Evolutionary conservation across 2,329 filamentous ascomycete genomes (phyloP).

Genomic region (Neopestalotiopsis sp.): DNA sequence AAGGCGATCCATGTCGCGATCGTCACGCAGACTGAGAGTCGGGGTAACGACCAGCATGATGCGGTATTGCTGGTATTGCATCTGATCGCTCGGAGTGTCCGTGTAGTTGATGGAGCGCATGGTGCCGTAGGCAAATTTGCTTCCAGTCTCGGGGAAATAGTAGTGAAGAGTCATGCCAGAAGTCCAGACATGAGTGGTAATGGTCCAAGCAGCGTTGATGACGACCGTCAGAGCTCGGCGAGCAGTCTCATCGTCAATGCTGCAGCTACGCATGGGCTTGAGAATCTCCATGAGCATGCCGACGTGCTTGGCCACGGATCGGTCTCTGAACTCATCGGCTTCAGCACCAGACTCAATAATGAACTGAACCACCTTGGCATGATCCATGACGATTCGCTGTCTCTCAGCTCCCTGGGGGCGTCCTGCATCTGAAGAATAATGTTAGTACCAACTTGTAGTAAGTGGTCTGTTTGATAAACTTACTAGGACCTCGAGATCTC

Average conservation of each 20-base stretch:
- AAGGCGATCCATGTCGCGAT: constrained; percentile 28
- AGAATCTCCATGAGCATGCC: constrained; percentile 30
- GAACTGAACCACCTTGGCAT: constrained; percentile 32
- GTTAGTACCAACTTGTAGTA: neutral
- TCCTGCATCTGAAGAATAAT: neutral
- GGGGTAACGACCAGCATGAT: constrained; percentile 36
- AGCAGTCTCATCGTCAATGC: constrained; percentile 24
- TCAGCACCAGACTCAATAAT: constrained; percentile 23
- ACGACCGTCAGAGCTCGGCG: constrained; percentile 29
- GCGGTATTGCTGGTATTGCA: constrained; percentile 32
- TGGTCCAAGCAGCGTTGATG: constrained; percentile 31
- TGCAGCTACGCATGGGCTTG: constrained; percentile 31
- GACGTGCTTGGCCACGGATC: constrained; percentile 29
- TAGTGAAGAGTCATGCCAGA: constrained; percentile 37
- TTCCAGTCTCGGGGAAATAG: constrained; percentile 36
- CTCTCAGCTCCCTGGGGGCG: constrained; percentile 19
- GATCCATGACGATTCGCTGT: constrained; percentile 37
- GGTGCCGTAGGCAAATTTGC: constrained; percentile 30
- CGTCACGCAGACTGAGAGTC: constrained; percentile 32
- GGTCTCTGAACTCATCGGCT: constrained; percentile 26
- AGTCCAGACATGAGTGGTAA: constrained; percentile 36
- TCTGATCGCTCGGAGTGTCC: constrained; percentile 23
- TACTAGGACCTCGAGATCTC: constrained; percentile 15
- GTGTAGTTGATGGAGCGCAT: constrained; percentile 33
- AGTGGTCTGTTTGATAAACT: neutral